Conservation (phyloP, 75 land plant genomes). For the Chamaecyparis obtusa region DNA sequence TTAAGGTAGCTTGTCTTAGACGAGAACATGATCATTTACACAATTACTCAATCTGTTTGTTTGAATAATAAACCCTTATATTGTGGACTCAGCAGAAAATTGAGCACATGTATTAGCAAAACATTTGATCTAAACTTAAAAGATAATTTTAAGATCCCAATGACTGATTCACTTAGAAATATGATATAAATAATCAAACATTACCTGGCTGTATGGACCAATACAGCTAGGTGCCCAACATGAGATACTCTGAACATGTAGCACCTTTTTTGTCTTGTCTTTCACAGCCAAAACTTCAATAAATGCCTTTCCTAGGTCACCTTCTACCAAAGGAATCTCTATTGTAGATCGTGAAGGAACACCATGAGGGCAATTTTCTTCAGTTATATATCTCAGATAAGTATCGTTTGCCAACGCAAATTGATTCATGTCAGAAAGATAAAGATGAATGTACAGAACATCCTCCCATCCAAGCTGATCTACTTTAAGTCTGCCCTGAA, state of each 20-base stretch:
- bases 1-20: background rate
- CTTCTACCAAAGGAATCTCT: conserved; percentile 57
- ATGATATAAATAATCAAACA: background rate
- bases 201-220: conserved; percentile 97
- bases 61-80: background rate
- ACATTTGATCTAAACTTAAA: background rate
- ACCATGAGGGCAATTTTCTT: conserved; percentile 72
- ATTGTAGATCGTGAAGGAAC: conserved; percentile 94
- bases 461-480: conserved; percentile 62
- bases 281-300: conserved; percentile 72
- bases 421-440: conserved; percentile 71
- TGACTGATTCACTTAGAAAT: background rate
- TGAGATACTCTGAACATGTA: conserved; percentile 98
- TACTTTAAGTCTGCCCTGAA: conserved; percentile 45
- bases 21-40: background rate
- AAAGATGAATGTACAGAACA: conserved; percentile 89
- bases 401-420: conserved; percentile 74
- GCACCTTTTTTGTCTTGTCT: conserved; percentile 65
- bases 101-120: background rate
- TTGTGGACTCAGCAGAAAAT: background rate
- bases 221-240: conserved; percentile 99
- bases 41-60: background rate
- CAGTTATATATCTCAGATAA: conserved; percentile 71
- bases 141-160: background rate
- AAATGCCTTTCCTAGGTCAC: conserved; percentile 59